Evolutionary conservation across 2,329 filamentous ascomycete species (phyloP), one percentile per base, ranked within the genome.

Genomic region (Xylariaceae sp.): DNA sequence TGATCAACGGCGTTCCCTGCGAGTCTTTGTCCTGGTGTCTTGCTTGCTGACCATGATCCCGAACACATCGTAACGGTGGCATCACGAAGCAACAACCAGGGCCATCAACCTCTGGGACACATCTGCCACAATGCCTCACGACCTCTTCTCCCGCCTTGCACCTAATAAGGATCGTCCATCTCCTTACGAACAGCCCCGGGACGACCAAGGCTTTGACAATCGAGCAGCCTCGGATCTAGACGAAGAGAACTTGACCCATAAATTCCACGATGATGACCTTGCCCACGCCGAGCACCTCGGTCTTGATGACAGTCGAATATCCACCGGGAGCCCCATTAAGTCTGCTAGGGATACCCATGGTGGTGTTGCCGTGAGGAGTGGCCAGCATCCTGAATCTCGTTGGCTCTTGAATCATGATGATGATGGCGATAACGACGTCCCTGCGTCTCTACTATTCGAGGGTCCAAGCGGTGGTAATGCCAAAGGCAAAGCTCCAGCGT

Each of bases 381-480:
- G 58, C 30, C 67, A 61, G 4, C 64, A 67, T 45, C 48, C 63
- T 2, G 63, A 62, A 47, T 50, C 70, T 7, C 66, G 65, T 55
- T 74, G 73, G 72, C 61, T 70, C 15, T 58, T 64, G 23, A 68
- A 64, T 30, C 23, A 30, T 15, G 71, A 77, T 13, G 70, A 70
- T 58, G 63, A 71, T 34, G 64, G 62, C 39, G 80, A 84, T 35
- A 84, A 86, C 57, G 85, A 87, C 66, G 85, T 88, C 0, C 85
- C 85, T 0, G 82, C 80, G 15, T 88, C 85, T 2, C 74, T 88
- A 15, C 71, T 88, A 15, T 80, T 88, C 17, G 85, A 88, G 68
- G 76, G 73, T 3, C 78, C 63, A 52, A 65, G 58, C 49, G 56
- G 62, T 17, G 51, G 60, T 13, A 51, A 68, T 9, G 63, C 71